Conservation (phyloP, 176 grass and related monocot species). For the Paspalum notatum region DNA sequence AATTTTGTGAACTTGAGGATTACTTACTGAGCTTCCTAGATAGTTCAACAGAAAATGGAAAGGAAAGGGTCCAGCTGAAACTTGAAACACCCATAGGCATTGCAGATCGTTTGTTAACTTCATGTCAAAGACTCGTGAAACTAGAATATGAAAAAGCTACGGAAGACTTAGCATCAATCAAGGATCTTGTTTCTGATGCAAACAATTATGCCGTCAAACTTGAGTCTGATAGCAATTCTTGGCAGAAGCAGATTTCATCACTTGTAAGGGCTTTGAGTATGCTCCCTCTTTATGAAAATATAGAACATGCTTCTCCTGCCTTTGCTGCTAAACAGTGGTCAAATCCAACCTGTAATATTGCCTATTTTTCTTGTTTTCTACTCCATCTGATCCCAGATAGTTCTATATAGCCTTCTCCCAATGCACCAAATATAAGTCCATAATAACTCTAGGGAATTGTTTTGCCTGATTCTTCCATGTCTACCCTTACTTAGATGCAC, state of each 20-base stretch:
- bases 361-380: slow-evolving; percentile 13
- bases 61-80: slow-evolving; percentile 81
- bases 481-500: not conserved
- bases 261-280: slow-evolving; percentile 62
- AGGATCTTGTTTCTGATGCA: slow-evolving; percentile 64
- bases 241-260: slow-evolving; percentile 74
- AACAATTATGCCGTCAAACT: slow-evolving; percentile 71
- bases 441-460: not conserved
- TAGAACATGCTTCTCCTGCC: not conserved
- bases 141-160: slow-evolving; percentile 75
- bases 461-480: not conserved
- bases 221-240: slow-evolving; percentile 65
- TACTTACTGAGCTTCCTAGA: slow-evolving; percentile 92
- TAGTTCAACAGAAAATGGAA: slow-evolving; percentile 90
- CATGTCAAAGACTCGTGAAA: slow-evolving; percentile 80
- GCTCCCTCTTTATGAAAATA: not conserved
- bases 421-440: not conserved
- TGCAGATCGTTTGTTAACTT: slow-evolving; percentile 82
- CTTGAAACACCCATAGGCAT: slow-evolving; percentile 95
- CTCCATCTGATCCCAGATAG: not conserved
- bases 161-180: slow-evolving; percentile 80
- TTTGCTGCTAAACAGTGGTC: slow-evolving; percentile 21
- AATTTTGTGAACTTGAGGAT: slow-evolving; percentile 79
- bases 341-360: slow-evolving; percentile 1
- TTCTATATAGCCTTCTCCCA: not conserved